Percentiles rank a stretch among this genome's conserved stretches.
Evolutionary conservation across 2,329 filamentous ascomycete species (phyloP).

Genomic region (Alternaria dauci): DNA sequence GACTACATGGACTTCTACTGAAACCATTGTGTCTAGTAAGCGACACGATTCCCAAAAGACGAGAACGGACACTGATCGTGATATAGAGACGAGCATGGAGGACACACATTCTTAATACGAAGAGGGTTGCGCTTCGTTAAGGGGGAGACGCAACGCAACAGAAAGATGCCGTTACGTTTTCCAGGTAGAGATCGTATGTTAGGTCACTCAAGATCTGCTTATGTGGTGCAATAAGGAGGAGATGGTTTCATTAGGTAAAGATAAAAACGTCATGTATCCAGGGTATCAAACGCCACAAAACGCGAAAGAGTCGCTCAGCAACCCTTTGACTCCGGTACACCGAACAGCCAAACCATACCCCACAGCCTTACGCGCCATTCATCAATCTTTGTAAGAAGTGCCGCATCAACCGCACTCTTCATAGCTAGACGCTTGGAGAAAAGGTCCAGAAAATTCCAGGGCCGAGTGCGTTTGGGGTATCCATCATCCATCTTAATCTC

Average conservation of each 20-base stretch:
- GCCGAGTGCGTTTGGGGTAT: background rate
- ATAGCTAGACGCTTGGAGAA: slow-evolving; percentile 5
- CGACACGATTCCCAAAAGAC: no score
- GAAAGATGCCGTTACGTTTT: background rate
- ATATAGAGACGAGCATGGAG: no score
- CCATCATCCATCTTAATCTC: background rate
- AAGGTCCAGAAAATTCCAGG: background rate
- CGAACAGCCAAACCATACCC: slow-evolving; percentile 25
- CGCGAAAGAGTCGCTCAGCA: slow-evolving; percentile 4
- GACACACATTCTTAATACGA: no score
- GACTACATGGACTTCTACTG: no score
- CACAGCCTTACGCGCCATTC: slow-evolving; percentile 18
- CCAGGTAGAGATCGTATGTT: background rate
- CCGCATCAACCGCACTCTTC: slow-evolving; percentile 1
- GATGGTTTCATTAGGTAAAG: background rate
- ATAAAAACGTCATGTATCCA: background rate
- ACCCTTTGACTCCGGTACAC: slow-evolving; percentile 8
- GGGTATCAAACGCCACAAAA: slow-evolving; percentile 10
- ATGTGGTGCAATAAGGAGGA: background rate
- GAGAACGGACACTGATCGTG: no score
- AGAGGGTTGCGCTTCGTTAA: background rate
- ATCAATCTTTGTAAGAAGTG: slow-evolving; percentile 15
- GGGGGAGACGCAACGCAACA: background rate
- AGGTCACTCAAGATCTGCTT: background rate
- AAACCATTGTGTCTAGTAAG: no score